Evolutionary conservation across 345 rosid genomes (phyloP).

Genomic region (Arabidopsis suecica): DNA sequence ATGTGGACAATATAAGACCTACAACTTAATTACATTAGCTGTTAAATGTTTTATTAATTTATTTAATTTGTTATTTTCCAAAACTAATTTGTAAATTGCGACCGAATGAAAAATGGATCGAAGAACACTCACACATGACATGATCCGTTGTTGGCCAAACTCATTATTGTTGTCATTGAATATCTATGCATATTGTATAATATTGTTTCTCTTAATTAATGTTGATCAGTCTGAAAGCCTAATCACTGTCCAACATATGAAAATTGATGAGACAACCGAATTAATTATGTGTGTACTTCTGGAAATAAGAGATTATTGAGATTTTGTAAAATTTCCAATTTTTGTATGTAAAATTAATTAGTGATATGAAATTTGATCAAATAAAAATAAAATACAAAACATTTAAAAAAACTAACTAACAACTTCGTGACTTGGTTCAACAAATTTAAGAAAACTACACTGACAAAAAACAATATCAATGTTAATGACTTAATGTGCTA

Average conservation of each 20-base stretch:
- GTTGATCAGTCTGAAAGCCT: slow-evolving; percentile 35
- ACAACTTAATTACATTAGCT: slow-evolving; percentile 15
- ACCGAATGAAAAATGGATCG: slow-evolving; percentile 11
- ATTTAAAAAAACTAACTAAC: background rate
- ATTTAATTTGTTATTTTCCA: background rate
- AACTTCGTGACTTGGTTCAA: background rate
- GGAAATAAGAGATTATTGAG: background rate
- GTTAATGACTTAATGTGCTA: background rate
- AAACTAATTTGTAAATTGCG: background rate
- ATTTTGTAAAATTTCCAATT: background rate
- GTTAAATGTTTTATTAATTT: background rate
- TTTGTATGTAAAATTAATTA: background rate
- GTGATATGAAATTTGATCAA: background rate
- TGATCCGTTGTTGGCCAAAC: slow-evolving; percentile 26
- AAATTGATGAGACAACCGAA: slow-evolving; percentile 12
- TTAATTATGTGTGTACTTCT: background rate
- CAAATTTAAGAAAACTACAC: background rate
- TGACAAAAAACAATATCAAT: background rate
- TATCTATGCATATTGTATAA: slow-evolving; percentile 9
- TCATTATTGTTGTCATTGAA: slow-evolving; percentile 23
- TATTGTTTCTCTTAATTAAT: slow-evolving; percentile 11
- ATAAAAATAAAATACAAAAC: slow-evolving; percentile 7
- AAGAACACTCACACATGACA: slow-evolving; percentile 32
- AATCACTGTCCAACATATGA: slow-evolving; percentile 36
- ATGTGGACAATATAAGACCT: slow-evolving; percentile 20